phyloP scores from a whole-genome alignment of 2,329 filamentous ascomycete species.

The Fusarium chaquense region DNA sequence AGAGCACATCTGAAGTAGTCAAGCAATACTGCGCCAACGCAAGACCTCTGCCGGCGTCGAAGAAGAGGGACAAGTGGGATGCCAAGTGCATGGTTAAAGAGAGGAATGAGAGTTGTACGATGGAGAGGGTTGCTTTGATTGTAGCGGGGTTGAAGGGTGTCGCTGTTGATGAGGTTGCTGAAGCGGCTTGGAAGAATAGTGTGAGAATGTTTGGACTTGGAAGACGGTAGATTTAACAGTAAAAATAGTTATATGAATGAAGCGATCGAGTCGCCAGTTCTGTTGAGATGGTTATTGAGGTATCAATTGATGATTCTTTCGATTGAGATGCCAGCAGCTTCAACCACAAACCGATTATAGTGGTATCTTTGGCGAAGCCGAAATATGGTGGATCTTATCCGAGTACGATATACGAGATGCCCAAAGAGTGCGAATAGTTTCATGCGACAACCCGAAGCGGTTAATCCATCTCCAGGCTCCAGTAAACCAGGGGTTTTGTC shows the following conservation, averaged over 20 bases:
- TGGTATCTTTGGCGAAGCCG: not conserved
- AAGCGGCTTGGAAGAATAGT: conserved; percentile 55
- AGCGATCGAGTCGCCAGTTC: not conserved
- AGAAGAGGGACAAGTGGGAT: conserved; percentile 64
- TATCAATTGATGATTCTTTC: not conserved
- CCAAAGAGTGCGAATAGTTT: not conserved
- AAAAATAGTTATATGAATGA: not conserved
- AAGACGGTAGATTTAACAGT: conserved; percentile 18
- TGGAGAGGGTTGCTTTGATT: conserved; percentile 60
- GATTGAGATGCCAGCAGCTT: not conserved
- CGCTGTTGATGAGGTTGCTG: conserved; percentile 56
- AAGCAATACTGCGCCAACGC: conserved; percentile 58
- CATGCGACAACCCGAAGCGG: not conserved
- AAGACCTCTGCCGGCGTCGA: conserved; percentile 53
- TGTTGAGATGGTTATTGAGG: not conserved
- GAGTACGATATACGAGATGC: conserved; percentile 6
- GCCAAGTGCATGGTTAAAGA: conserved; percentile 61
- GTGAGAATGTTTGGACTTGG: conserved; percentile 50
- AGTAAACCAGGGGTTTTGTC: not conserved
- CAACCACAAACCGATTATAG: not conserved
- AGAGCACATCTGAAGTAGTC: conserved; percentile 45
- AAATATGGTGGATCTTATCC: conserved; percentile 19
- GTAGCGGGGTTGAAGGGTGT: conserved; percentile 62
- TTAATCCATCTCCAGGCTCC: not conserved
- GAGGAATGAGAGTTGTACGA: conserved; percentile 63